Conservation (phyloP, 495 filamentous ascomycete genomes). For the Aspergillus sclerotioniger region DNA sequence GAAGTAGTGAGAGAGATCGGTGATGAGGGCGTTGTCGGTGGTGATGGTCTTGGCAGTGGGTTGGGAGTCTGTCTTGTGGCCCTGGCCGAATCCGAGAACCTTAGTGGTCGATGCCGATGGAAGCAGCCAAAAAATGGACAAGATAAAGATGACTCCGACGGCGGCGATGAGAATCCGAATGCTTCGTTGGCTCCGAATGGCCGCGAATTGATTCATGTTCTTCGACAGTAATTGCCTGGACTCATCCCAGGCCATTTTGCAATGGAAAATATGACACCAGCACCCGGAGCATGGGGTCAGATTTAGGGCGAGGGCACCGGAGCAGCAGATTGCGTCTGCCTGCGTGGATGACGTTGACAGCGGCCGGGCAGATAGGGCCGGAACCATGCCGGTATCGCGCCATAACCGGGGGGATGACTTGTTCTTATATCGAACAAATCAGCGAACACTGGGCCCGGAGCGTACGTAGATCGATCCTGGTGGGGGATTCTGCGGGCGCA, state of each 20-base stretch:
- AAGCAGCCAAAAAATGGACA: background rate
- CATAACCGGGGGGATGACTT: background rate
- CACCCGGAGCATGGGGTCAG: background rate
- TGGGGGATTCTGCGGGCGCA: background rate
- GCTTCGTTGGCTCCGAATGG: background rate
- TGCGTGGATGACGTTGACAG: constrained; percentile 2
- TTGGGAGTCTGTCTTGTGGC: background rate
- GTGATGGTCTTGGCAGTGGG: background rate
- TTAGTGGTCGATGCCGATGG: background rate
- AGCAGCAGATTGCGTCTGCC: background rate
- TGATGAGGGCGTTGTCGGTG: background rate
- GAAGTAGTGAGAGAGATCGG: constrained; percentile 8
- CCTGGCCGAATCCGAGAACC: background rate
- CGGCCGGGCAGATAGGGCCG: background rate
- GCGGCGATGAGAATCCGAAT: background rate
- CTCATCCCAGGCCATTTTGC: constrained; percentile 1
- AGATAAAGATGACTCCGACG: background rate
- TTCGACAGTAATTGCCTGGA: background rate
- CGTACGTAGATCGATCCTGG: background rate
- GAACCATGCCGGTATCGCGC: background rate
- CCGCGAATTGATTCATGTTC: background rate
- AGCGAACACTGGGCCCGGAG: background rate
- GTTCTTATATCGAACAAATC: background rate
- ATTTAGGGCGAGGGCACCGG: background rate
- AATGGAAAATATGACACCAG: background rate